Base-by-base conservation (phyloP, 768 basidiomycete genomes). In the Multifurca ochricompacta region DNA sequence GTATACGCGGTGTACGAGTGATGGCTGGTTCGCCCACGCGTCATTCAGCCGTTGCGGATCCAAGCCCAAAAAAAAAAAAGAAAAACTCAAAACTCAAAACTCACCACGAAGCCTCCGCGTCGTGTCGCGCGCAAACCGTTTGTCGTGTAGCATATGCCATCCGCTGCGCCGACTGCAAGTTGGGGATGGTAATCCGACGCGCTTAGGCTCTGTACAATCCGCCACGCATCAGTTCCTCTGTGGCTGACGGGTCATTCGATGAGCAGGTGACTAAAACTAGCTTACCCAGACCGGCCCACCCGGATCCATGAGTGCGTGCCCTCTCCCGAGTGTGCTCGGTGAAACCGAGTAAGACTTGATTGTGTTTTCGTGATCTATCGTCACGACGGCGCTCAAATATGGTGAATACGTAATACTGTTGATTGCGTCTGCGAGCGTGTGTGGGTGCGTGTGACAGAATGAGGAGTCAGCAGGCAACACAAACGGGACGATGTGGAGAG, bases 111-210 rank as follows among this genome's bases (percentile, higher is more conserved):
- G 13, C 85, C 85, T 43, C 86, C 84, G 59, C 85, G 72, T 40
- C 87, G 73, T 0, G 85, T 83, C 0, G 82, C 77, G 50, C 81
- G 73, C 30, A 89, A 70, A 40, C 77, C 73, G 63, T 90, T 90
- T 6, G 84, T 88, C 3, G 86, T 91, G 37, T 76, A 73, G 59
- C 84, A 85, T 0, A 82, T 73, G 0, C 95, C 95, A 68, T 98
- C 95, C 1, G 89, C 81, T 6, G 86, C 82, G 6, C 85, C 88
- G 13, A 85, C 78, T 0, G 86, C 87, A 4, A 95, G 69, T 65
- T 92, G 89, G 5, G 91, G 84, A 62, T 97, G 95, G 63, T 84
- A 86, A 42, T 95, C 87, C 0, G 93, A 95, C 1, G 82, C 74
- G 51, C 76, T 72, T 25, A 93, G 67, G 51, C 76, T 79, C 93